These are phyloP conservation scores for Pinus albicaulis DNA, from an alignment of 75 land plant species.

Conservation along the genomic window DNA sequence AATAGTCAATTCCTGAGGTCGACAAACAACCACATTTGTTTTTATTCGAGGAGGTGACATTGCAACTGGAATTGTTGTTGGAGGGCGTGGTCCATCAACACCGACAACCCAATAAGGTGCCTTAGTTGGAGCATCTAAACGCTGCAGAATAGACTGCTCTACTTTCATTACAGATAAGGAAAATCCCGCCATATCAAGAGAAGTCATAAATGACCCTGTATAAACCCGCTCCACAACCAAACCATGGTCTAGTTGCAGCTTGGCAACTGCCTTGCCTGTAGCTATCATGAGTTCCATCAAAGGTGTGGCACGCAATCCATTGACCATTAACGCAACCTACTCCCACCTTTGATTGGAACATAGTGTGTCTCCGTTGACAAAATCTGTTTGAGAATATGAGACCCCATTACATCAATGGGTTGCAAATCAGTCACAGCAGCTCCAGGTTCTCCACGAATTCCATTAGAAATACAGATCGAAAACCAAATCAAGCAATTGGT, in stretches of 20 bases:
- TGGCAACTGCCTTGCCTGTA: constrained; percentile 49
- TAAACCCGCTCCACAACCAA: constrained; percentile 46
- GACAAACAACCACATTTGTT: constrained; percentile 11
- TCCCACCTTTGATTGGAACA: too few species aligned
- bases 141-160: constrained; percentile 31
- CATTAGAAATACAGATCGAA: too few species aligned
- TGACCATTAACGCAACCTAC: too few species aligned
- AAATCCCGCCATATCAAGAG: constrained; percentile 49
- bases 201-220: constrained; percentile 48
- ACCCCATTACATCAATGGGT: too few species aligned
- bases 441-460: too few species aligned
- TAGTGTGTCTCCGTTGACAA: too few species aligned
- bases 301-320: constrained; percentile 50
- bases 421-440: too few species aligned
- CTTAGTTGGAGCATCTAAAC: constrained; percentile 37
- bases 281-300: constrained; percentile 50
- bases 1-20: constrained; percentile 26
- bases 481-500: too few species aligned
- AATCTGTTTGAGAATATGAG: too few species aligned
- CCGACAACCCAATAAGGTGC: constrained; percentile 56
- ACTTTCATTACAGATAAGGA: constrained; percentile 45
- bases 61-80: constrained; percentile 44
- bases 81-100: constrained; percentile 49
- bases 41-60: constrained; percentile 29
- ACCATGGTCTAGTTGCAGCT: constrained; percentile 52